Conservation (phyloP, 148 eudicot genomes). For the Rhododendron williamsianum region DNA sequence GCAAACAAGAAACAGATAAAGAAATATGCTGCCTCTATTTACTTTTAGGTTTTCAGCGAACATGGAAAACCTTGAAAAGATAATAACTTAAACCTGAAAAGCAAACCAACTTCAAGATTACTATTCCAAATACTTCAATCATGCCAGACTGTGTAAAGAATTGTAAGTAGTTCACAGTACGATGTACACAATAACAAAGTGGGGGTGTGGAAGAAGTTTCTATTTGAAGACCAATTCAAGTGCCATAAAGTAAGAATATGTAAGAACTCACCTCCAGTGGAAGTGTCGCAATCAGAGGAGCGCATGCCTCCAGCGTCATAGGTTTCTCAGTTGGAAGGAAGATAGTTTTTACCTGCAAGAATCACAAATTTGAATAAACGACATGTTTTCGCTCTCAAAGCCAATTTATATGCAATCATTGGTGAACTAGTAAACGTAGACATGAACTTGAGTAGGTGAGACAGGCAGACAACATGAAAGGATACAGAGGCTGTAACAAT, state of each 20-base stretch:
- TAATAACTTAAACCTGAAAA: not conserved
- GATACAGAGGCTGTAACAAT: not conserved
- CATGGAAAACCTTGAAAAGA: not conserved
- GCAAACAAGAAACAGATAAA: not conserved
- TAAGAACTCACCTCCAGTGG: conserved; percentile 74
- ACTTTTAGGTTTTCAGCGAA: not conserved
- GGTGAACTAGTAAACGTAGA: not conserved
- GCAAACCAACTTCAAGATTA: not conserved
- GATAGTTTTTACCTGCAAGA: conserved; percentile 75
- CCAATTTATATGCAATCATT: not conserved
- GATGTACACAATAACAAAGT: not conserved
- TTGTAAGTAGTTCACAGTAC: not conserved
- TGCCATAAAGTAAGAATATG: not conserved
- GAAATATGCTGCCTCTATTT: not conserved
- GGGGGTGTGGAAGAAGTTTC: not conserved
- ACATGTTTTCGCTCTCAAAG: not conserved
- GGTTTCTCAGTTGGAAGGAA: conserved; percentile 72
- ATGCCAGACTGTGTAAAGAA: not conserved
- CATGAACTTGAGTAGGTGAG: not conserved
- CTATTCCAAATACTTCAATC: not conserved
- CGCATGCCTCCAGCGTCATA: conserved; percentile 75
- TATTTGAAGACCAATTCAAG: not conserved
- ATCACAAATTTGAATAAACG: not conserved
- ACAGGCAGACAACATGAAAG: not conserved
- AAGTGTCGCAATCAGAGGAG: conserved; percentile 93